A percentile compares a stretch with the other conserved stretches of the same genome.
Conservation (phyloP, 2,329 filamentous ascomycete species). For the Simplicillium aogashimaense region DNA sequence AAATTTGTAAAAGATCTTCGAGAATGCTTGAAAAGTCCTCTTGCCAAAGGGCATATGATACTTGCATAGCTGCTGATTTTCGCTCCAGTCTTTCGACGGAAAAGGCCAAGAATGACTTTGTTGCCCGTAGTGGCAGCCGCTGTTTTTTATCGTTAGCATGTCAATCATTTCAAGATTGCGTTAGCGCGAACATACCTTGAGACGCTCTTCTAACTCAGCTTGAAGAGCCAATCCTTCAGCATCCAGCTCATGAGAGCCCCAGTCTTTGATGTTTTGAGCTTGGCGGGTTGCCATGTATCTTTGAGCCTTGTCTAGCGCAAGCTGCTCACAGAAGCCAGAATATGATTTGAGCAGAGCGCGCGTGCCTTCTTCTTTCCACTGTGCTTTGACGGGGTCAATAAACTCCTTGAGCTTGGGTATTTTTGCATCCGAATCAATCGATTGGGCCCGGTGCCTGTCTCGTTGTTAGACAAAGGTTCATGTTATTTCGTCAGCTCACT, state of each 20-base stretch:
- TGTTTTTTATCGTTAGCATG: slow-evolving; percentile 18
- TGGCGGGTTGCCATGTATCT: slow-evolving; percentile 65
- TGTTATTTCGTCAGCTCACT: slow-evolving; percentile 13
- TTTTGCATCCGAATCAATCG: slow-evolving; percentile 61
- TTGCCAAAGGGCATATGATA: slow-evolving; percentile 75
- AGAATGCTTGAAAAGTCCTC: slow-evolving; percentile 73
- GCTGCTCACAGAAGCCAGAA: slow-evolving; percentile 64
- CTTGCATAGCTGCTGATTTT: slow-evolving; percentile 59
- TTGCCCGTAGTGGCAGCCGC: slow-evolving; percentile 71
- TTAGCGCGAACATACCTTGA: slow-evolving; percentile 44
- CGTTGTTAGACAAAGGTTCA: too few species aligned
- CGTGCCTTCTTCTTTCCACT: slow-evolving; percentile 68
- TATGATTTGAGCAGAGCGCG: slow-evolving; percentile 64
- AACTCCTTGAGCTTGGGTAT: slow-evolving; percentile 66
- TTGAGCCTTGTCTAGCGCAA: slow-evolving; percentile 73
- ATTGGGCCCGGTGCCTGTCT: slow-evolving; percentile 65
- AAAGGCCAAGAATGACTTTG: slow-evolving; percentile 85
- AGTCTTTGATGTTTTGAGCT: slow-evolving; percentile 70
- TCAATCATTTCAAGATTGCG: slow-evolving; percentile 6
- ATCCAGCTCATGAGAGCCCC: slow-evolving; percentile 70
- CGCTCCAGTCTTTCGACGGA: slow-evolving; percentile 84
- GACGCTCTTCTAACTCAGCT: slow-evolving; percentile 64
- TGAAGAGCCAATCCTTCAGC: slow-evolving; percentile 72
- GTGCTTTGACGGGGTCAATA: slow-evolving; percentile 67
- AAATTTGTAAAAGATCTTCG: slow-evolving; percentile 74